phyloP scores from a whole-genome alignment of 2,329 filamentous ascomycete species.

The Diaporthe longicolla region DNA sequence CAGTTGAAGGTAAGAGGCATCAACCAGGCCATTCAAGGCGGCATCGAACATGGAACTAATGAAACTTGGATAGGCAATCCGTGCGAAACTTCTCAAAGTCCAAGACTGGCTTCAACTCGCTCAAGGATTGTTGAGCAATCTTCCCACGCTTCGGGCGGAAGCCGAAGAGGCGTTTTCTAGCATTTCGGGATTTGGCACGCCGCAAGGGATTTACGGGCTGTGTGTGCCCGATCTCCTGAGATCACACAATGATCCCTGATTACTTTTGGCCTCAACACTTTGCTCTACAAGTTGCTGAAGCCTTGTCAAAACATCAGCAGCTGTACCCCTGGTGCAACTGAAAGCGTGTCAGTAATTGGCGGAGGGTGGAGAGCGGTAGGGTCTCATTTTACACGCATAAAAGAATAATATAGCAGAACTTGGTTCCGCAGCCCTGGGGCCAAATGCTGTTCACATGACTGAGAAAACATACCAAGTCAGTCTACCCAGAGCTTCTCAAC shows the following conservation, averaged over 20 bases:
- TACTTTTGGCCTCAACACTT: neutral
- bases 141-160: neutral
- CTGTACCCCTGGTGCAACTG: neutral
- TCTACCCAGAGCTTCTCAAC: too few species aligned
- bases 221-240: neutral
- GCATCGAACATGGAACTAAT: neutral
- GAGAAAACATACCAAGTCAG: too few species aligned
- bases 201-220: neutral
- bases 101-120: conserved; percentile 4
- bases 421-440: too few species aligned
- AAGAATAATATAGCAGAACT: too few species aligned
- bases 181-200: neutral
- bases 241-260: neutral
- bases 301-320: too few species aligned
- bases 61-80: neutral
- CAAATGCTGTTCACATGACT: too few species aligned
- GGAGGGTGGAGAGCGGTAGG: too few species aligned
- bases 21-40: neutral
- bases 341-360: neutral
- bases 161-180: neutral
- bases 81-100: neutral
- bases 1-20: neutral
- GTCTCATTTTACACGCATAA: too few species aligned
- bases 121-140: neutral
- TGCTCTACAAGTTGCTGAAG: too few species aligned